These are phyloP conservation scores for Hirschioporus abietinus DNA, from an alignment of 768 basidiomycete genomes.

Conservation along the genomic window DNA sequence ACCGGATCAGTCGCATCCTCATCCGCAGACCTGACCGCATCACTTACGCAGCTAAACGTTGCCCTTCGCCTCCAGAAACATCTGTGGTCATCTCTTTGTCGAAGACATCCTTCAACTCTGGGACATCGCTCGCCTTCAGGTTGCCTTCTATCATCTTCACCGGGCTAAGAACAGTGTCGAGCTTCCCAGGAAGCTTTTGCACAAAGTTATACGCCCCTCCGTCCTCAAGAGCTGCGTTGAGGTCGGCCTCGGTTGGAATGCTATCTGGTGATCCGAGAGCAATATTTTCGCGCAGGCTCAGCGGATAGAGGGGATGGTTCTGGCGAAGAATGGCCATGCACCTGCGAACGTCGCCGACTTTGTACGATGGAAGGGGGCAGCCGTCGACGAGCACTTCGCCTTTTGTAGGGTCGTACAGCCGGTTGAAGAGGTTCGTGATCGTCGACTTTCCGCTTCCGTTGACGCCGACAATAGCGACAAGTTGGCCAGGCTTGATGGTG, in stretches of 20 bases:
- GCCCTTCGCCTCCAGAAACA: slow-evolving; percentile 21
- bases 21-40: not conserved
- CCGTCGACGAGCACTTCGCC: slow-evolving; percentile 32
- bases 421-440: slow-evolving; percentile 21
- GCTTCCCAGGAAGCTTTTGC: slow-evolving; percentile 4
- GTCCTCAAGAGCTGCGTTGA: not conserved
- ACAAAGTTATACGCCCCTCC: slow-evolving; percentile 10
- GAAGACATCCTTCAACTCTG: slow-evolving; percentile 13
- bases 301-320: slow-evolving; percentile 31
- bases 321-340: slow-evolving; percentile 40
- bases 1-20: slow-evolving; percentile 3
- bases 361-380: slow-evolving; percentile 27
- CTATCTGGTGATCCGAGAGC: slow-evolving; percentile 27
- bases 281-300: slow-evolving; percentile 37
- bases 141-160: slow-evolving; percentile 1
- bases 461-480: slow-evolving; percentile 52
- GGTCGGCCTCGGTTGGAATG: slow-evolving; percentile 7
- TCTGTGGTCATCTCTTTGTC: slow-evolving; percentile 15
- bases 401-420: slow-evolving; percentile 18
- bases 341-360: slow-evolving; percentile 27
- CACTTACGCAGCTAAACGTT: slow-evolving; percentile 18
- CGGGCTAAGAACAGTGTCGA: slow-evolving; percentile 10
- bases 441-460: slow-evolving; percentile 57
- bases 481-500: slow-evolving; percentile 35
- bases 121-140: not conserved